These are phyloP conservation scores for Crithidia brevicula DNA, from an alignment of 208 protist species.

Conservation along the genomic window DNA sequence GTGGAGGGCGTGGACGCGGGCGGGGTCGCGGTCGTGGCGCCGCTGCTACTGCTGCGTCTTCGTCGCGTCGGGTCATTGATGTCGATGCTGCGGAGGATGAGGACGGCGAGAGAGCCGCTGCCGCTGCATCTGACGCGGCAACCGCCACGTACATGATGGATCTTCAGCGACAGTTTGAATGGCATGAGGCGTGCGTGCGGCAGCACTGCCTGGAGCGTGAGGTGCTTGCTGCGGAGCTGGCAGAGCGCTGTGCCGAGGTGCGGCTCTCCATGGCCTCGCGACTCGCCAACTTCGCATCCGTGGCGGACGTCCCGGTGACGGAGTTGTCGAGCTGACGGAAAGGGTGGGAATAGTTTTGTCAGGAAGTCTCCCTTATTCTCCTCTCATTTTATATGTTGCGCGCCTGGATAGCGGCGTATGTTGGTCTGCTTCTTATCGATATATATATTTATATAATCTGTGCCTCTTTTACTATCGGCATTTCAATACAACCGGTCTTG, in stretches of 20 bases:
- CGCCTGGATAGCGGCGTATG: too few species aligned
- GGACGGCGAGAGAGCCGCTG: not conserved
- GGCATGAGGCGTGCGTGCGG: slow-evolving; percentile 32
- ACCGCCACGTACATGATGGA: slow-evolving; percentile 3
- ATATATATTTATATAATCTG: too few species aligned
- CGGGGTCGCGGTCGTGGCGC: not conserved
- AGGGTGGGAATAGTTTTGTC: too few species aligned
- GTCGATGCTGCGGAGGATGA: slow-evolving; percentile 1
- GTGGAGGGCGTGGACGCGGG: not conserved
- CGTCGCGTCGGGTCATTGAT: slow-evolving; percentile 5
- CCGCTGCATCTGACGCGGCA: not conserved
- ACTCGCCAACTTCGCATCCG: slow-evolving; percentile 33
- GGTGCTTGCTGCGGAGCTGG: slow-evolving; percentile 34
- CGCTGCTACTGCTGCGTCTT: not conserved
- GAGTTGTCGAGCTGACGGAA: slow-evolving; percentile 22
- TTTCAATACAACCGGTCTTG: too few species aligned
- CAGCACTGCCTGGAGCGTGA: slow-evolving; percentile 43
- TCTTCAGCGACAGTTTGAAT: slow-evolving; percentile 27
- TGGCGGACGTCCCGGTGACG: slow-evolving; percentile 25
- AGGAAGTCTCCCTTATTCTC: too few species aligned
- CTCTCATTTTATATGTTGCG: too few species aligned
- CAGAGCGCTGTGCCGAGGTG: slow-evolving; percentile 37
- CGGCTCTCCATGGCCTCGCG: slow-evolving; percentile 38
- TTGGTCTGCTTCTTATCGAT: too few species aligned
- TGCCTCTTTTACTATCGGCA: too few species aligned